A percentile compares a stretch with the other conserved stretches of the same genome.
Evolutionary conservation across 140 eudicot genomes (phyloP).

Genomic region (Anethum foeniculum): DNA sequence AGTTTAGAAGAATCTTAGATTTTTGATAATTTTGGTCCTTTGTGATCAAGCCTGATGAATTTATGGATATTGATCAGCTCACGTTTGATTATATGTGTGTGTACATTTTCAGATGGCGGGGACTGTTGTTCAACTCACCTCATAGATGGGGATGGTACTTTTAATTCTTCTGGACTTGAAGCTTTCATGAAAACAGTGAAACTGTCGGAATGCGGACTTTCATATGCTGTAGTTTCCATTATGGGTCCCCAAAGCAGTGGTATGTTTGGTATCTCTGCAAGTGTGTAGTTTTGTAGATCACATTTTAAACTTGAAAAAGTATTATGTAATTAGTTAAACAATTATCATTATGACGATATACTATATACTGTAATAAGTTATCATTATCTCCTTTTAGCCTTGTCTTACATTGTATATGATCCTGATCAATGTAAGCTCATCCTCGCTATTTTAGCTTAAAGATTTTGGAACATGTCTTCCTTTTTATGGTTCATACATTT

Average conservation of each 20-base stretch:
- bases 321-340: not conserved
- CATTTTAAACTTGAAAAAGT: not conserved
- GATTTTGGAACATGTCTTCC: not conserved
- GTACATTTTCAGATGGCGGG: slow-evolving; percentile 11
- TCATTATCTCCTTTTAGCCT: not conserved
- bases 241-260: slow-evolving; percentile 99
- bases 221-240: slow-evolving; percentile 97
- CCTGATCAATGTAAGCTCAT: not conserved
- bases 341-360: not conserved
- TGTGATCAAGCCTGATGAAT: not conserved
- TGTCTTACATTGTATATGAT: not conserved
- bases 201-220: slow-evolving; percentile 89
- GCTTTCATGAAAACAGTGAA: slow-evolving; percentile 75
- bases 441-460: not conserved
- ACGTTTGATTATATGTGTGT: slow-evolving; percentile 11
- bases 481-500: not conserved
- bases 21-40: not conserved
- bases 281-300: not conserved
- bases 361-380: not conserved
- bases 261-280: slow-evolving; percentile 20
- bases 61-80: not conserved
- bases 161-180: slow-evolving; percentile 72
- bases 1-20: not conserved
- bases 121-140: slow-evolving; percentile 84
- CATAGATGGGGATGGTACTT: slow-evolving; percentile 88